phyloP scores from a whole-genome alignment of 2,329 filamentous ascomycete species.

The Dichotomopilus funicola region DNA sequence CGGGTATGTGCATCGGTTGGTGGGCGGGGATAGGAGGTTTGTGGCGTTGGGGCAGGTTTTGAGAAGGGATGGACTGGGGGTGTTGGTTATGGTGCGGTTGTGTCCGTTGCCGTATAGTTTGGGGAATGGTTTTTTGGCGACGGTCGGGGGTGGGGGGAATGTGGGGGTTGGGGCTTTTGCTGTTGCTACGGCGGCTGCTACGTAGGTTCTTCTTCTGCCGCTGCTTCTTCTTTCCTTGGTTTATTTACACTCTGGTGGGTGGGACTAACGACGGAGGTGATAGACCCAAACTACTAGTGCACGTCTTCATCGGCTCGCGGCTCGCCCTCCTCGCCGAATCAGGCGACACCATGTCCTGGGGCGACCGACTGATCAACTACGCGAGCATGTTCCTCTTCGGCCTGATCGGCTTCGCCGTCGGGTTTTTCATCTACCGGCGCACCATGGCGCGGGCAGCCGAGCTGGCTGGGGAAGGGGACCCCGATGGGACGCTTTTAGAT shows the following conservation, averaged over 20 bases:
- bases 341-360: conserved; percentile 72
- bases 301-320: conserved; percentile 84
- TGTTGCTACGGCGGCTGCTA: conserved; percentile 72
- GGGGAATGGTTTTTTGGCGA: conserved; percentile 89
- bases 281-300: conserved; percentile 80
- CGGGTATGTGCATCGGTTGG: conserved; percentile 69
- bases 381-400: conserved; percentile 68
- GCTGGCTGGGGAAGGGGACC: conserved; percentile 44
- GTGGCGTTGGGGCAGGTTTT: conserved; percentile 81
- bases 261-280: not conserved
- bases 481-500: conserved; percentile 7
- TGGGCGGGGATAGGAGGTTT: conserved; percentile 80
- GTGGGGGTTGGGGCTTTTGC: conserved; percentile 71
- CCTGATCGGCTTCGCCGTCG: conserved; percentile 66
- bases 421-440: conserved; percentile 75
- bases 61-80: conserved; percentile 80
- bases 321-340: conserved; percentile 77
- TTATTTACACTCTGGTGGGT: not conserved
- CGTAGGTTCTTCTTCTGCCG: too few species aligned
- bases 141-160: conserved; percentile 83
- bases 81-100: conserved; percentile 84
- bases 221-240: not conserved
- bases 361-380: conserved; percentile 78
- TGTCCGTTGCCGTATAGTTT: conserved; percentile 90
- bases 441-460: conserved; percentile 58